These are phyloP conservation scores for Penicillium expansum DNA, from an alignment of 2,329 filamentous ascomycete species.

Conservation along the genomic window DNA sequence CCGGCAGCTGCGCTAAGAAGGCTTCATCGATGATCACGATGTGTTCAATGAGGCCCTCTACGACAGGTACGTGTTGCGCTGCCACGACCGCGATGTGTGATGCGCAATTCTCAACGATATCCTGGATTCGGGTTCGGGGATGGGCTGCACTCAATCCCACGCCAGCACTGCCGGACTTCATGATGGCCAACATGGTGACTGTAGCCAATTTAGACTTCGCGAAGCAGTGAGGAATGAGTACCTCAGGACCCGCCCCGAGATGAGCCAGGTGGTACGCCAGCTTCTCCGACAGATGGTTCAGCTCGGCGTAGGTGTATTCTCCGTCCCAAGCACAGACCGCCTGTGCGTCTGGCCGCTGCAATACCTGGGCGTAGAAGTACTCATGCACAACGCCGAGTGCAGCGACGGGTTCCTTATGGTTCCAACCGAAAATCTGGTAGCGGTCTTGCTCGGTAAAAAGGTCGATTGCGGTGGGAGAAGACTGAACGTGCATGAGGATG, in stretches of 20 bases:
- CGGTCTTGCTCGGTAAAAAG: constrained; percentile 10
- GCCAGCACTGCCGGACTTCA: constrained; percentile 24
- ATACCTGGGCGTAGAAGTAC: neutral
- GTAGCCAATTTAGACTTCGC: constrained; percentile 28
- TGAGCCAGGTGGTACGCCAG: constrained; percentile 28
- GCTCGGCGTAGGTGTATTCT: constrained; percentile 20
- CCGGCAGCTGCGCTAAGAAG: neutral
- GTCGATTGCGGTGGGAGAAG: neutral
- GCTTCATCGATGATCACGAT: neutral
- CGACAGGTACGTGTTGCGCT: neutral
- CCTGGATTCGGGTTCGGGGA: constrained; percentile 8
- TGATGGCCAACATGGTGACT: constrained; percentile 23
- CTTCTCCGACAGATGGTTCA: constrained; percentile 31
- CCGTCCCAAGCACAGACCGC: constrained; percentile 29
- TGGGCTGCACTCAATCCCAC: constrained; percentile 24
- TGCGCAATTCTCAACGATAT: neutral
- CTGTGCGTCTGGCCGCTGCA: neutral
- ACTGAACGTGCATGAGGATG: neutral
- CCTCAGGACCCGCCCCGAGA: constrained; percentile 29
- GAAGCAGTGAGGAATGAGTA: constrained; percentile 22
- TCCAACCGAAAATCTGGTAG: constrained; percentile 17
- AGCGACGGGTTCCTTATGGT: constrained; percentile 5
- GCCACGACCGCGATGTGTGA: neutral
- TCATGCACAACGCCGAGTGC: constrained; percentile 8
- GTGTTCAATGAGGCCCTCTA: neutral